Evolutionary conservation across 2,329 filamentous ascomycete species (phyloP).

Genomic region (Colletotrichum orbiculare): DNA sequence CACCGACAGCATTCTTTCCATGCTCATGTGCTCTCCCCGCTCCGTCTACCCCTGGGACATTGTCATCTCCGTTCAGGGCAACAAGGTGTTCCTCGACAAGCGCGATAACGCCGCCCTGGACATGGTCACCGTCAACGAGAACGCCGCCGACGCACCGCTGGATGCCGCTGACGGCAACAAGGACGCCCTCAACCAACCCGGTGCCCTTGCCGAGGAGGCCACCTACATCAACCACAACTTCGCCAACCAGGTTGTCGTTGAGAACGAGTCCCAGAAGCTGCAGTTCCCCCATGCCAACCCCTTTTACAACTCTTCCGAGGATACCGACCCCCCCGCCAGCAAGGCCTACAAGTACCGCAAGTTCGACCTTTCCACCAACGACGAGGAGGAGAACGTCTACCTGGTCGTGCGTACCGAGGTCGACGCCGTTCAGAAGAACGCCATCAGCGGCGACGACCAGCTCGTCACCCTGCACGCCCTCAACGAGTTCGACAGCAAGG

Average conservation of each 20-base stretch:
- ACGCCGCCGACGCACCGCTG: constrained; percentile 92
- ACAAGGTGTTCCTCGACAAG: constrained; percentile 99
- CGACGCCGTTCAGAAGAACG: constrained; percentile 96
- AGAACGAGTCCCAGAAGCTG: constrained; percentile 81
- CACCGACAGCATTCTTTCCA: constrained; percentile 95
- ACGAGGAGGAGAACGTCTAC: constrained; percentile 88
- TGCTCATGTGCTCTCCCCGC: constrained; percentile 98
- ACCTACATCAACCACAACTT: constrained; percentile 99
- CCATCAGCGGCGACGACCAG: constrained; percentile 90
- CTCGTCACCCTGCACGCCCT: constrained; percentile 92
- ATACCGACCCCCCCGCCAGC: constrained; percentile 92
- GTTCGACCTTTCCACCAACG: constrained; percentile 94
- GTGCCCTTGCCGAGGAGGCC: constrained; percentile 91
- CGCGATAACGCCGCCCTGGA: constrained; percentile 93
- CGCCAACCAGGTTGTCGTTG: constrained; percentile 91
- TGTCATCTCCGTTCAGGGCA: constrained; percentile 89
- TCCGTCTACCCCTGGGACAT: constrained; percentile 99
- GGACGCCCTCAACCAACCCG: constrained; percentile 94
- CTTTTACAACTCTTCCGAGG: constrained; percentile 95
- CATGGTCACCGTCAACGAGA: constrained; percentile 99
- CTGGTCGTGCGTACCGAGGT: constrained; percentile 94
- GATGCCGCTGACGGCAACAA: constrained; percentile 93
- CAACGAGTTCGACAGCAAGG: constrained; percentile 99
- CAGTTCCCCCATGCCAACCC: constrained; percentile 91
- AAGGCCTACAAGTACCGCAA: constrained; percentile 99